phyloP scores from a whole-genome alignment of 768 basidiomycete species.

The Kwoniella sp. region DNA sequence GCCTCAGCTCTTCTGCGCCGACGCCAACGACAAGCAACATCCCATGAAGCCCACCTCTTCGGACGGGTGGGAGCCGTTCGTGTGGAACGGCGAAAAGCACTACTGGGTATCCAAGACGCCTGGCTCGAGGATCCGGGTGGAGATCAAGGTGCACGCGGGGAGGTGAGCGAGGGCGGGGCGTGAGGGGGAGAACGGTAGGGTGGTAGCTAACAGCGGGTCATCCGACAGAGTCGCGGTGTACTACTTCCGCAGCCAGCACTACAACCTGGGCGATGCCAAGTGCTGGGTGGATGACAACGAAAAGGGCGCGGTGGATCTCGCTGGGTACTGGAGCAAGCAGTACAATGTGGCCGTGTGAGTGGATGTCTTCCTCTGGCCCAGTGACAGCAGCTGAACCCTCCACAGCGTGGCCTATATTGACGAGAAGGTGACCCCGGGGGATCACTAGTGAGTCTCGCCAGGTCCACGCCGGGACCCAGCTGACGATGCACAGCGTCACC shows the following conservation, averaged over 20 bases:
- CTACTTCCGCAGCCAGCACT: constrained; percentile 42
- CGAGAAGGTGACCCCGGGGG: constrained; percentile 46
- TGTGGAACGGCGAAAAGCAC: constrained; percentile 48
- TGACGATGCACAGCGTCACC: constrained; percentile 27
- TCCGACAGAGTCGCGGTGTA: constrained; percentile 43
- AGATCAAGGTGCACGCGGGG: constrained; percentile 45
- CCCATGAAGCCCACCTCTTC: constrained; percentile 37
- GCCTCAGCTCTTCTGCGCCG: constrained; percentile 46
- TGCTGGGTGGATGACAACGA: constrained; percentile 50
- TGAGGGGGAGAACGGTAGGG: not conserved
- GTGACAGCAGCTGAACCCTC: not conserved
- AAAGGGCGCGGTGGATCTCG: constrained; percentile 32
- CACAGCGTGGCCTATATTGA: constrained; percentile 47
- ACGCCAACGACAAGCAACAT: constrained; percentile 42
- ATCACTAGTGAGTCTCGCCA: constrained; percentile 43
- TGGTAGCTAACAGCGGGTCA: not conserved
- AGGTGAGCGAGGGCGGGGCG: constrained; percentile 40
- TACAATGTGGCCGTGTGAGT: constrained; percentile 47
- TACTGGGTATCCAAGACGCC: constrained; percentile 40
- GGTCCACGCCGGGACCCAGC: not conserved
- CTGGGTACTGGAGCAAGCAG: constrained; percentile 41
- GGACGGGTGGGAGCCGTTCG: constrained; percentile 42
- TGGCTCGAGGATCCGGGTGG: constrained; percentile 44
- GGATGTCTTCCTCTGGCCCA: not conserved
- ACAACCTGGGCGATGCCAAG: constrained; percentile 40